A percentile compares a stretch with the other conserved stretches of the same genome.
These are phyloP conservation scores for Wilcoxina mikolae DNA, from an alignment of 495 filamentous ascomycete species.

Conservation along the genomic window DNA sequence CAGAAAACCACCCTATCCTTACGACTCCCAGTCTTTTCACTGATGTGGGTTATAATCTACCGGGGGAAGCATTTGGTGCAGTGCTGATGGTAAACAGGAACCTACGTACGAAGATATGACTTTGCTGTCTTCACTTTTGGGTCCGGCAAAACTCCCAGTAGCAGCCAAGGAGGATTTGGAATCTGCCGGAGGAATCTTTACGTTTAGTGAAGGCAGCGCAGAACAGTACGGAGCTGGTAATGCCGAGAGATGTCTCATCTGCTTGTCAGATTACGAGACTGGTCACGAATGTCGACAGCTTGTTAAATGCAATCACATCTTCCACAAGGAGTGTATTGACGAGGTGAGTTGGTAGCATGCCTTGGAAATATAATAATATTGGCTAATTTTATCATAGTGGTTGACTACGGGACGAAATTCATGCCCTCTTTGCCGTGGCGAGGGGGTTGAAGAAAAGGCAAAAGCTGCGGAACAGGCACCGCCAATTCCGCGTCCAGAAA, in stretches of 20 bases:
- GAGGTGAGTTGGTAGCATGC: constrained; percentile 39
- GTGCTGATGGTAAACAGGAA: constrained; percentile 34
- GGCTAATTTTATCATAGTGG: constrained; percentile 39
- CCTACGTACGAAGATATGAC: constrained; percentile 74
- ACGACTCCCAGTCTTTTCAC: constrained; percentile 64
- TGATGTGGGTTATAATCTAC: constrained; percentile 38
- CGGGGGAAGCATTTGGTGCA: background rate
- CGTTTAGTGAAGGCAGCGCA: constrained; percentile 37
- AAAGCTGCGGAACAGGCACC: background rate
- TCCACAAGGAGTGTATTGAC: constrained; percentile 62
- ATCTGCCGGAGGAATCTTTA: constrained; percentile 46
- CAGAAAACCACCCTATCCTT: constrained; percentile 61
- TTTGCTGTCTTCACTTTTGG: constrained; percentile 53
- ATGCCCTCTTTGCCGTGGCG: constrained; percentile 57
- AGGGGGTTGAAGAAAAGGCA: constrained; percentile 48
- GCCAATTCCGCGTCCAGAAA: too few relatives aligned
- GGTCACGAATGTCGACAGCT: constrained; percentile 50
- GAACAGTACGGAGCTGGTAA: constrained; percentile 36
- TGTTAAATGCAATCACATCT: constrained; percentile 53
- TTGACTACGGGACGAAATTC: constrained; percentile 67
- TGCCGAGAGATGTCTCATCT: constrained; percentile 55
- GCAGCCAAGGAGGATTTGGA: constrained; percentile 52
- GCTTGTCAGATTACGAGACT: constrained; percentile 53
- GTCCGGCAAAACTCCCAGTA: constrained; percentile 61
- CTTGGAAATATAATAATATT: background rate